Evolutionary conservation across 805 yeast species (phyloP).

Genomic region (Saccharomyces kudriavzevii): DNA sequence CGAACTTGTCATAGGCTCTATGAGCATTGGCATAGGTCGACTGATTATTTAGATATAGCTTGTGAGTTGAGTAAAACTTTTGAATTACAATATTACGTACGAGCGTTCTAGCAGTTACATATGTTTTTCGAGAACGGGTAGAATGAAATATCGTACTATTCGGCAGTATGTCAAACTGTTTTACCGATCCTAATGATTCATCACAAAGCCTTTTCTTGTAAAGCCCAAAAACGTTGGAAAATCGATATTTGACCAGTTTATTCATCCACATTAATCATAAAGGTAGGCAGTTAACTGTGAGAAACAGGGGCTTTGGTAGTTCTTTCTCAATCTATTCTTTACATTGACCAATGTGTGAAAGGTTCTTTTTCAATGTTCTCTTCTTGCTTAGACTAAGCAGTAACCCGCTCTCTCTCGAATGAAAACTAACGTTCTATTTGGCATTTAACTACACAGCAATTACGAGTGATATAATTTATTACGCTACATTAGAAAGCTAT

Average conservation of each 20-base stretch:
- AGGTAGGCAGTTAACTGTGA: background rate
- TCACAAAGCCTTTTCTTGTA: background rate
- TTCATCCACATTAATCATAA: background rate
- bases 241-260: background rate
- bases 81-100: background rate
- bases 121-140: background rate
- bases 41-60: background rate
- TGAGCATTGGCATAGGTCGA: background rate
- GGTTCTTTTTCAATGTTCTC: background rate
- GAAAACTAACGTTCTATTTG: background rate
- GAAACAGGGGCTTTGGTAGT: background rate
- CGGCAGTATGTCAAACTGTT: background rate
- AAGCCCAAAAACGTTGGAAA: background rate
- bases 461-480: background rate
- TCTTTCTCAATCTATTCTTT: background rate
- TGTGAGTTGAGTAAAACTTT: background rate
- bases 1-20: background rate
- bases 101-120: background rate
- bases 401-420: background rate
- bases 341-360: background rate
- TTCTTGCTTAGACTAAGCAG: background rate
- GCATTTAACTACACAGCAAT: background rate
- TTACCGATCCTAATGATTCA: background rate
- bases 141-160: background rate
- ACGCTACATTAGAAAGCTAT: slow-evolving; percentile 46